Evolutionary conservation across 2,329 filamentous ascomycete genomes (phyloP), one percentile per base, ranked within the genome.

Genomic region (Fusarium newnesense): DNA sequence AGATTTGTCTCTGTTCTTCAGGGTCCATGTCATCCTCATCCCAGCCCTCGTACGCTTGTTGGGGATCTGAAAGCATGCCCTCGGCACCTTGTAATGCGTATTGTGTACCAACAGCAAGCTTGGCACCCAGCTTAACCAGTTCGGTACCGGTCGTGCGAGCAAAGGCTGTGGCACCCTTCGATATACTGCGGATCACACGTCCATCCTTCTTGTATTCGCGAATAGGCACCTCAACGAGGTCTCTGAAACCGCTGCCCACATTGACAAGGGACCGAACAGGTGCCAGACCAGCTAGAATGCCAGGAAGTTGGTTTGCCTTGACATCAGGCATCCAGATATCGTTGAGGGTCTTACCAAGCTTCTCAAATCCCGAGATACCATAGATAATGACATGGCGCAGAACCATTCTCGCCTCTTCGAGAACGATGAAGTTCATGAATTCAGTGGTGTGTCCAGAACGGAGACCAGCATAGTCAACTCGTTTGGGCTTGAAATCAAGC

Each of bases 271-370:
- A 94, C 19, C 95, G 91, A n/a, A 98, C 92, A 2, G 95, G 94
- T 1, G 95, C 95, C 10, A 99, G 86, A 26, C 96, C 96, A 6
- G 95, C 94, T 40, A 99, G 88, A 2, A 99, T 93, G 4, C 93
- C 91, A 2, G 95, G 94, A 9, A 99, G 91, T 81, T 99, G 96
- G 74, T 96, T 97, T 21, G 89, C 86, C 79, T 93, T 94, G 62
- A 99, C 93, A 79, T 99, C 96, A 2, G 95, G 95, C 88, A 92
- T 97, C 96, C 96, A 99, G 47, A 98, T 94, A 79, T 97, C 94
- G 79, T 98, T 98, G 39, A 99, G 88, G 5, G 92, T 96, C 81
- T 95, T 90, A 60, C 96, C 95, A 5, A 99, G 87, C 56, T 93
- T 91, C 75, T 98, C 95, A 76, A 98, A 98, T 0, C 96, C 96